phyloP scores from a whole-genome alignment of 176 grass and related monocot species.

The Guadua angustifolia region DNA sequence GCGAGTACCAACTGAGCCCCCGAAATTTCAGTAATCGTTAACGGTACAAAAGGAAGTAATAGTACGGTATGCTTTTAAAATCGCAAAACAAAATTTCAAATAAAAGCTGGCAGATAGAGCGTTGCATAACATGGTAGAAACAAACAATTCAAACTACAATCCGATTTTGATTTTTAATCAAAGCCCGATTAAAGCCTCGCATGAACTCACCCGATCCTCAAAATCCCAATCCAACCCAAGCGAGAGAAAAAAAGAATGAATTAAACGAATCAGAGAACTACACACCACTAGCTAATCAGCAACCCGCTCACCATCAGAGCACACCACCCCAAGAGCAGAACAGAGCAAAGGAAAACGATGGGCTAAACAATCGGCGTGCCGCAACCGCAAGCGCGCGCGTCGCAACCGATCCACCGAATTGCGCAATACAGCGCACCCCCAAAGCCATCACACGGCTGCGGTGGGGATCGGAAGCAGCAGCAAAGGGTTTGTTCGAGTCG shows the following conservation, averaged over 20 bases:
- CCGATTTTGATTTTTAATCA: not conserved
- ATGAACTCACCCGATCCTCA: not conserved
- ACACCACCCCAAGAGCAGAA: not conserved
- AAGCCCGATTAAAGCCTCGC: slow-evolving; percentile 6
- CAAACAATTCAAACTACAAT: not conserved
- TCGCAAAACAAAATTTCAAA: not conserved
- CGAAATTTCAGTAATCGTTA: not conserved
- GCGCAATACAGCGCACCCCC: not conserved
- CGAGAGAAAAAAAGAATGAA: not conserved
- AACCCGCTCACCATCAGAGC: not conserved
- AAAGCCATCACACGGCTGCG: not conserved
- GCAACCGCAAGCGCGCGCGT: not conserved
- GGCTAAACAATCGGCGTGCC: not conserved
- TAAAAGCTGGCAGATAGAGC: too few species aligned
- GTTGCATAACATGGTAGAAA: not conserved
- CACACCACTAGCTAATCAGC: not conserved
- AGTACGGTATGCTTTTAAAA: not conserved
- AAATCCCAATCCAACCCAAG: slow-evolving; percentile 21
- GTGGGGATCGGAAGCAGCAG: not conserved
- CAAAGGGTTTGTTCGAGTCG: not conserved
- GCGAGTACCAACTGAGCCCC: not conserved
- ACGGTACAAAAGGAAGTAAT: not conserved
- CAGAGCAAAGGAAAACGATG: not conserved
- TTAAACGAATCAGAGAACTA: not conserved
- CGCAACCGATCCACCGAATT: not conserved